phyloP scores from a whole-genome alignment of 2,329 filamentous ascomycete species.

The Basipetospora chlamydospora region DNA sequence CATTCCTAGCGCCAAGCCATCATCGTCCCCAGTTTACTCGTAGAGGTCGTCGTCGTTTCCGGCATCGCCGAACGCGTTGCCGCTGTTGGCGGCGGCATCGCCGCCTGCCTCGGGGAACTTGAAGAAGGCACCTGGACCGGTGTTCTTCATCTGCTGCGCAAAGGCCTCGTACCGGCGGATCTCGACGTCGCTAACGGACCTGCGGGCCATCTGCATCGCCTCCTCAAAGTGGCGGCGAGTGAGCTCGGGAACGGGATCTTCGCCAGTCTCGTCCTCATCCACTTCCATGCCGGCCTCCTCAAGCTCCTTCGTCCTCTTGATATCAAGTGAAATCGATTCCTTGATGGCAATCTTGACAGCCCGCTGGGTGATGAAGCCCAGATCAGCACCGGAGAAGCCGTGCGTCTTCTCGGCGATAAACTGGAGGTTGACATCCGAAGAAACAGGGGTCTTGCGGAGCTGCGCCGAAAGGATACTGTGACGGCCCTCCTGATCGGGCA shows the following conservation, averaged over 20 bases:
- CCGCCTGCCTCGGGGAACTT: slow-evolving; percentile 70
- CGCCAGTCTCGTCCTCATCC: slow-evolving; percentile 61
- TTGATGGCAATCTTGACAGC: slow-evolving; percentile 99
- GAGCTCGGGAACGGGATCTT: slow-evolving; percentile 90
- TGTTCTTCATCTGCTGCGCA: slow-evolving; percentile 97
- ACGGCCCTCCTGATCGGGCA: slow-evolving; percentile 84
- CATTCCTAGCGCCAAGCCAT: too few relatives aligned
- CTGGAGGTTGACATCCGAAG: slow-evolving; percentile 70
- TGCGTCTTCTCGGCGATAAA: slow-evolving; percentile 96
- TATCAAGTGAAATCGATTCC: slow-evolving; percentile 78
- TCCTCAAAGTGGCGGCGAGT: slow-evolving; percentile 97
- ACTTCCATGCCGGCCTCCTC: slow-evolving; percentile 67
- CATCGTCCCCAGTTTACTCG: slow-evolving; percentile 33
- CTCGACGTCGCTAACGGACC: slow-evolving; percentile 92
- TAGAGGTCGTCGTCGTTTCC: slow-evolving; percentile 96
- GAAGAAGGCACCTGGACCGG: slow-evolving; percentile 91
- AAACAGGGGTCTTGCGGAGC: slow-evolving; percentile 93
- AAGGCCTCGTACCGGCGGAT: slow-evolving; percentile 98
- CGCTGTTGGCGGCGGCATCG: slow-evolving; percentile 39
- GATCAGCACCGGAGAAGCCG: slow-evolving; percentile 98
- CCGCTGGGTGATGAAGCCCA: slow-evolving; percentile 97
- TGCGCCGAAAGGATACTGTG: slow-evolving; percentile 85
- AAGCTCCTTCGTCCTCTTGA: slow-evolving; percentile 77
- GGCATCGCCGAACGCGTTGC: slow-evolving; percentile 61
- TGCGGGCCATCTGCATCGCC: slow-evolving; percentile 88